Evolutionary conservation across 148 eudicot genomes (phyloP), one percentile per base, ranked within the genome.

Genomic region (Rhododendron simsii): DNA sequence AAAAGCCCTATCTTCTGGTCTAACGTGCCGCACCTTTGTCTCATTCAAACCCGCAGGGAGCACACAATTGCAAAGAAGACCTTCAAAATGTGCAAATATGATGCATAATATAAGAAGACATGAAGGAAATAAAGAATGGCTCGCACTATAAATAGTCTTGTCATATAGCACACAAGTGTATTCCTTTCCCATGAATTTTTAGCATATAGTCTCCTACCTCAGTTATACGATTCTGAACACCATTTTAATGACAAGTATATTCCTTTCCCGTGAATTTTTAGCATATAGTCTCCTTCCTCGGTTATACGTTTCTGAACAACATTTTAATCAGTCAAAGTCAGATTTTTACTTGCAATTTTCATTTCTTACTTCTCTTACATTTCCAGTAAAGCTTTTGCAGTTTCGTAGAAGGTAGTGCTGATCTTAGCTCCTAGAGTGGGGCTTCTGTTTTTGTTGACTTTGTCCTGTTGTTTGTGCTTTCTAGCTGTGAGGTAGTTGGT

Each of bases 41-140:
- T 96, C 95, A 67, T 93, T 92, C 93, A 96, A 89, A 39, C 93
- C 94, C 41, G 93, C 94, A 7, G 98, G 98, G 67, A 96, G 98
- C 80, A 78, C 81, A 44, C 81, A 78, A 44, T 78, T 78, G 81
- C 81, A 78, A 23, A 78, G 53, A 41, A 78, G 84, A 90, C 98
- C 98, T 96, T 67, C 86, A 91, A 81, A 9, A 78, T 75, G 39
- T 28, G 73, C 67, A 35, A 88, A 37, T 5, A 45, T 21, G 12
- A 69, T 51, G 77, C 18, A 44, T 14, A 51, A 20, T 51, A 37
- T 75, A n/a, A 71, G 26, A 73, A 50, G 44, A 33, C 57, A 7
- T 23, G 15, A 9, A 9, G 26, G 13, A 44, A 20, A 39, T 18
- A 41, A 41, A 77, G 30, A 39, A 39, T 76, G 48, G 28, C 26